A percentile compares a stretch with the other conserved stretches of the same genome.
Conservation (phyloP, 2,329 filamentous ascomycete genomes). For the Sporothrix euskadiensis region DNA sequence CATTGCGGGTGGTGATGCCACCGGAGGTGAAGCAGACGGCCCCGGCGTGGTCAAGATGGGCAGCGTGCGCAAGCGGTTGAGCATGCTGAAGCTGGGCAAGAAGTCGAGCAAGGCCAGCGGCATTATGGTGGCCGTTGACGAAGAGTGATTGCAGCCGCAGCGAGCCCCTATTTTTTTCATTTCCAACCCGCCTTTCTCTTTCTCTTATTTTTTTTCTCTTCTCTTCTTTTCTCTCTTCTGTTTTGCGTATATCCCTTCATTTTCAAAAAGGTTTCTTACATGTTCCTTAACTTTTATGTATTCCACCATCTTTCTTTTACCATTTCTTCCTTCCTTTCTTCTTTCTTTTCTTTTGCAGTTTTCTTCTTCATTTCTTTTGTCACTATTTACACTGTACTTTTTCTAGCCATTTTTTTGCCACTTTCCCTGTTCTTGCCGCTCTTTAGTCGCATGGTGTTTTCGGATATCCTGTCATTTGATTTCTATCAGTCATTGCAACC, state of each 20-base stretch:
- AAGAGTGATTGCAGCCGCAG: slow-evolving; percentile 48
- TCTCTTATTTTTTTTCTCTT: neutral
- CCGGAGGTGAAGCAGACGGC: slow-evolving; percentile 27
- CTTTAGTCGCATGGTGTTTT: slow-evolving; percentile 9
- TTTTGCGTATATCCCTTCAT: neutral
- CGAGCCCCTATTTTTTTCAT: neutral
- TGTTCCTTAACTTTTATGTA: slow-evolving; percentile 19
- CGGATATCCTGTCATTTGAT: neutral
- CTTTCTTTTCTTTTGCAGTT: neutral
- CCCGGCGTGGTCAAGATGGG: slow-evolving; percentile 51
- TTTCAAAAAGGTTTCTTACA: neutral
- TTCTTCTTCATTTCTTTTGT: neutral
- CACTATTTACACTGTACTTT: neutral
- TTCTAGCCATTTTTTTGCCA: neutral
- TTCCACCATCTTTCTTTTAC: neutral
- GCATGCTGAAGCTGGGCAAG: slow-evolving; percentile 72
- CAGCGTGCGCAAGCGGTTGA: slow-evolving; percentile 75
- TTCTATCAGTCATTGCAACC: neutral
- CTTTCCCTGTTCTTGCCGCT: neutral
- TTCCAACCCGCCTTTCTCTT: neutral
- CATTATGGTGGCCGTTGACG: slow-evolving; percentile 56
- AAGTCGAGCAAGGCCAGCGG: slow-evolving; percentile 61
- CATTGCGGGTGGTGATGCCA: neutral
- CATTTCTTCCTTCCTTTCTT: neutral
- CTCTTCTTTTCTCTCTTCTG: neutral